Evolutionary conservation across 2,329 filamentous ascomycete species (phyloP), one percentile per base, ranked within the genome.

Genomic region (Drechslerella coelobrocha): DNA sequence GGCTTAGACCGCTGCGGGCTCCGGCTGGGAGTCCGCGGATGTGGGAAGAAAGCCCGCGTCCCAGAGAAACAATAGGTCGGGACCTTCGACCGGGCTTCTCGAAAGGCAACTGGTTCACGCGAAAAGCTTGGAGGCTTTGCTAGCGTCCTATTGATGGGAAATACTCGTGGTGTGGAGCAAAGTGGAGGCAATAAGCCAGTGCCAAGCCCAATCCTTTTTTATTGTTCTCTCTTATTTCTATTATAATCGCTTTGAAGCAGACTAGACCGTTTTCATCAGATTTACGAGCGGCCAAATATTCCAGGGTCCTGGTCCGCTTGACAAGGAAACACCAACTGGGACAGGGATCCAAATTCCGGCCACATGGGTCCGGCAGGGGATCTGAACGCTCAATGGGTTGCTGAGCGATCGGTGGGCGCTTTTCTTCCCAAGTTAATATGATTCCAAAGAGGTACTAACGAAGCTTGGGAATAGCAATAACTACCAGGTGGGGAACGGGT

Each of bases 31-130:
- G 65, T 62, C 65, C 65, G 65, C 65, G 65, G 65, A 69, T 69
- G 65, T 69, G 65, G 65, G 65, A 69, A 69, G 65, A 48, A 69
- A 69, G 65, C 52, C 65, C 65, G 59, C 54, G 53, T 62, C 65
- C 65, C 65, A 62, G 53, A 37, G 52, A 69, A 50, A 53, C 57
- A 59, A 57, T 61, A 45, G 57, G 53, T 43, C 62, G 65, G 65
- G 65, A 59, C 43, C 65, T 69, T 69, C 65, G 65, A 69, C 65
- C 23, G 43, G 57, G 65, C 65, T 69, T 69, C 65, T 69, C 65
- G 65, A 69, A 69, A 69, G 65, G 57, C 65, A 69, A 69, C 65
- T 62, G 65, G 65, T 69, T 69, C 65, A 69, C 57, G 26, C 52
- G 23, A 68, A 34, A 54, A 47, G 34, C 55, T 47, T 34, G 55